Evolutionary conservation across 208 protist species (phyloP).

Genomic region (Leishmania tarentolae): DNA sequence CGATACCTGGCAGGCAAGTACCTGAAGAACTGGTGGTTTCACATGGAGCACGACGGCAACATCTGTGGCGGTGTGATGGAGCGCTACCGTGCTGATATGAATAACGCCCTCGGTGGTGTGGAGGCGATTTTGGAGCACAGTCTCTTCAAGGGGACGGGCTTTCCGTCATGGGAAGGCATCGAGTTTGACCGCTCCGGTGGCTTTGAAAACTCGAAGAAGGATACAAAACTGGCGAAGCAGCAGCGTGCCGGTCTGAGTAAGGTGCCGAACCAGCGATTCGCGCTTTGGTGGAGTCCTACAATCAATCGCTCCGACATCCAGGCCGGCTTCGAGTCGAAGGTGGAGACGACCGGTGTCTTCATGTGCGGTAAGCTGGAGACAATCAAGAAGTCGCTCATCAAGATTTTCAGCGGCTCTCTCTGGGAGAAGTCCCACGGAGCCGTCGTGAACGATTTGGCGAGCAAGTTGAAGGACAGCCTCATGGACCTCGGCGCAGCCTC

Average conservation of each 20-base stretch:
- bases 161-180: slow-evolving; percentile 99
- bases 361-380: slow-evolving; percentile 99
- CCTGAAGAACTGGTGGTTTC: slow-evolving; percentile 99
- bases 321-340: slow-evolving; percentile 99
- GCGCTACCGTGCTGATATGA: slow-evolving; percentile 99
- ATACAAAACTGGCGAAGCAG: slow-evolving; percentile 99
- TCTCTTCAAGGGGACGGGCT: slow-evolving; percentile 99
- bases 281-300: slow-evolving; percentile 99
- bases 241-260: slow-evolving; percentile 99
- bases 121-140: slow-evolving; percentile 99
- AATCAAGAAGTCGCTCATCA: slow-evolving; percentile 99
- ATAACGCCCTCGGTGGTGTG: slow-evolving; percentile 99
- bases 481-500: slow-evolving; percentile 99
- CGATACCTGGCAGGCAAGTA: slow-evolving; percentile 98
- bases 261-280: slow-evolving; percentile 99
- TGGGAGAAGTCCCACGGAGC: slow-evolving; percentile 99
- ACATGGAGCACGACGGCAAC: slow-evolving; percentile 99
- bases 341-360: slow-evolving; percentile 99
- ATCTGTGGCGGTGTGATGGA: slow-evolving; percentile 99
- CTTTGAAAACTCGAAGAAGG: slow-evolving; percentile 99
- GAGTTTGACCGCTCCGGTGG: slow-evolving; percentile 99
- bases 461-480: slow-evolving; percentile 98
- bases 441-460: slow-evolving; percentile 98
- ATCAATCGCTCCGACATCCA: slow-evolving; percentile 99
- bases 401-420: slow-evolving; percentile 99